Evolutionary conservation across 805 yeast species (phyloP).

Genomic region (Candida pini): DNA sequence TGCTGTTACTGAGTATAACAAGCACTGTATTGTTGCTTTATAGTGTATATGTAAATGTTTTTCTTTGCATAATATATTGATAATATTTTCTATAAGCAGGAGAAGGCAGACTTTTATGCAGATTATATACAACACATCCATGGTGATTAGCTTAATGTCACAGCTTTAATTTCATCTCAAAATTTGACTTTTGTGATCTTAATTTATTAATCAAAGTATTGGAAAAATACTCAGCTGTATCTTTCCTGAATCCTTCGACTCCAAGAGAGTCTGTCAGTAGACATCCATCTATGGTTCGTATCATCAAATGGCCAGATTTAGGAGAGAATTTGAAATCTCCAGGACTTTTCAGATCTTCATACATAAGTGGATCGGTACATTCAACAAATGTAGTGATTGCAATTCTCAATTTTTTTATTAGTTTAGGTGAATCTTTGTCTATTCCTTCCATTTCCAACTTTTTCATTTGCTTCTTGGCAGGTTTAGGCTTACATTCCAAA

Average conservation of each 20-base stretch:
- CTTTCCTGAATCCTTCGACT: slow-evolving; percentile 50
- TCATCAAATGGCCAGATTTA: slow-evolving; percentile 21
- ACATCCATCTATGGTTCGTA: slow-evolving; percentile 41
- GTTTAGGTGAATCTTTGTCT: not conserved
- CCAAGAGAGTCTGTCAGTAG: slow-evolving; percentile 36
- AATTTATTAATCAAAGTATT: slow-evolving; percentile 38
- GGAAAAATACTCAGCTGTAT: slow-evolving; percentile 40
- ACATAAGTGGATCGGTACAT: not conserved
- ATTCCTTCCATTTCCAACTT: slow-evolving; percentile 36
- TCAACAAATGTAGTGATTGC: slow-evolving; percentile 33
- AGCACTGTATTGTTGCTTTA: slow-evolving; percentile 30
- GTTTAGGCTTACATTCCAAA: slow-evolving; percentile 31
- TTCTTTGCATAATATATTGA: too few species aligned
- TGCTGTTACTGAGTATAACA: slow-evolving; percentile 79
- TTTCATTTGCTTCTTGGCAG: slow-evolving; percentile 3
- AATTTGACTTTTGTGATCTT: too few species aligned
- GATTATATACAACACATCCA: too few species aligned
- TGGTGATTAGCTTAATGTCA: too few species aligned
- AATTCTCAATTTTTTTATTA: not conserved
- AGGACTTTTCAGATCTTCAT: slow-evolving; percentile 8
- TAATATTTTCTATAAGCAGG: too few species aligned
- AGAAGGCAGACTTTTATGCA: too few species aligned
- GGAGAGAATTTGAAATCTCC: slow-evolving; percentile 22
- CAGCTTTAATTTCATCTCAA: too few species aligned
- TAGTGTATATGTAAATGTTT: slow-evolving; percentile 5